Percentiles rank a stretch among this genome's conserved stretches.
These are phyloP conservation scores for Chlamydomonas incerta DNA, from an alignment of 139 green algal species.

Conservation along the genomic window DNA sequence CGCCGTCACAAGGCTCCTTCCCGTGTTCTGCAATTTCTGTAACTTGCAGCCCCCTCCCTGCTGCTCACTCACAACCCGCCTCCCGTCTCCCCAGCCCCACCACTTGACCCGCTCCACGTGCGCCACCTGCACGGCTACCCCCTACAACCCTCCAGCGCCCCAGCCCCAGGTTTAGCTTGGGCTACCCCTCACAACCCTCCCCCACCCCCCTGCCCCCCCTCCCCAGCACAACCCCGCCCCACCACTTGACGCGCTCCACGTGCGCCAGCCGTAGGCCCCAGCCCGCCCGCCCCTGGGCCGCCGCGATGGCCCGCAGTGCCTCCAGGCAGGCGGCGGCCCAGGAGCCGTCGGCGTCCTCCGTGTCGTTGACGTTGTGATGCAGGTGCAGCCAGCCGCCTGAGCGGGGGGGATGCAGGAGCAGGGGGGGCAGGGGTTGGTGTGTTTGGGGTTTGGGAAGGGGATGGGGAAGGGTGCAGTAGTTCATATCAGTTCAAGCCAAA, in stretches of 20 bases:
- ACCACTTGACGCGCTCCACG: constrained; percentile 82
- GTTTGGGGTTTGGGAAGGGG: no score
- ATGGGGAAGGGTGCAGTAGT: no score
- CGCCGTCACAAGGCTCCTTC: no score
- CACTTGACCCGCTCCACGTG: no score
- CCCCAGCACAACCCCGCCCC: not conserved
- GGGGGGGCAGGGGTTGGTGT: no score
- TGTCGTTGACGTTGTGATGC: constrained; percentile 78
- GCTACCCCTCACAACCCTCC: not conserved
- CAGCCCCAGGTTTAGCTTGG: no score
- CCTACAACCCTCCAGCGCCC: not conserved
- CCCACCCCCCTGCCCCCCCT: not conserved
- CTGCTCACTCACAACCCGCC: no score
- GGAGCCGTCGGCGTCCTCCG: constrained; percentile 50
- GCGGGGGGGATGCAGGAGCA: not conserved
- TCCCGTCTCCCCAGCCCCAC: no score
- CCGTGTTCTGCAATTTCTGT: no score
- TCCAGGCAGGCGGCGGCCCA: constrained; percentile 36
- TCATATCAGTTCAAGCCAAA: no score
- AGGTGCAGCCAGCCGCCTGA: constrained; percentile 81
- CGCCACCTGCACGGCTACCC: not conserved
- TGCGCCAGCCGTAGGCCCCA: constrained; percentile 58
- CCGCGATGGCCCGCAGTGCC: no score
- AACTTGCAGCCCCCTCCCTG: no score
- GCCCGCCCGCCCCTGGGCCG: not conserved